Evolutionary conservation across 352 stramenopile species (phyloP).

Genomic region (Thraustochytrium sp.): DNA sequence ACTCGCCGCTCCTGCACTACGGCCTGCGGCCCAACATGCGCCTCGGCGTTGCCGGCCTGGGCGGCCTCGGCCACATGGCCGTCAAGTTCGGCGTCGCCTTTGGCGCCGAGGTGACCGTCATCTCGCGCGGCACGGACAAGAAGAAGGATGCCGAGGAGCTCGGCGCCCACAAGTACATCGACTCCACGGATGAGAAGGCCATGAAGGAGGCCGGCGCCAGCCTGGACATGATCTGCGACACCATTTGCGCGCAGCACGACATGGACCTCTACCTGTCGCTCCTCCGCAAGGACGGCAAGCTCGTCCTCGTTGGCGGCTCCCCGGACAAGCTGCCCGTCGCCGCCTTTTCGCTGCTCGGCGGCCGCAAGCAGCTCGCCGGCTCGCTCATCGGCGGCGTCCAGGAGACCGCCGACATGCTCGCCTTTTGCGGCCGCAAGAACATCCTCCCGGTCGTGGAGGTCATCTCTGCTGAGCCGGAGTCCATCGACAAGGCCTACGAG

Average conservation of each 20-base stretch:
- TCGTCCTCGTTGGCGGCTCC: constrained; percentile 64
- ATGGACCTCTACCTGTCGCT: constrained; percentile 60
- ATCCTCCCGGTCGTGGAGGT: constrained; percentile 53
- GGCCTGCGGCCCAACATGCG: constrained; percentile 58
- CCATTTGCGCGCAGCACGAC: constrained; percentile 58
- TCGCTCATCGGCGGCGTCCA: constrained; percentile 68
- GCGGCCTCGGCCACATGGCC: constrained; percentile 71
- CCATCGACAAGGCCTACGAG: constrained; percentile 44
- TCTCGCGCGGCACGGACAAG: constrained; percentile 66
- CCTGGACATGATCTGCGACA: constrained; percentile 67
- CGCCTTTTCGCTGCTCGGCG: constrained; percentile 54
- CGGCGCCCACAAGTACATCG: constrained; percentile 51
- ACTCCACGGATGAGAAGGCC: constrained; percentile 1
- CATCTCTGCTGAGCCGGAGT: constrained; percentile 45
- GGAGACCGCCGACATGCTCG: constrained; percentile 73
- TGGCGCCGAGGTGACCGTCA: constrained; percentile 63
- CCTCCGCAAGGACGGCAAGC: constrained; percentile 61
- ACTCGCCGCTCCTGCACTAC: constrained; percentile 65
- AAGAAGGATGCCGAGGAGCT: constrained; percentile 63
- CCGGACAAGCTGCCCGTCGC: constrained; percentile 58
- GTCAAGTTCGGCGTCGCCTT: constrained; percentile 72
- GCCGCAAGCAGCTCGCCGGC: constrained; percentile 57
- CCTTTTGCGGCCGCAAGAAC: constrained; percentile 68
- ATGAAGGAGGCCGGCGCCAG: background rate
- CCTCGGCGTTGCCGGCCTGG: constrained; percentile 62